Percentiles rank a stretch among this genome's conserved stretches.
phyloP scores from a whole-genome alignment of 164 flowering plant genomes.

The Taxillus chinensis region DNA sequence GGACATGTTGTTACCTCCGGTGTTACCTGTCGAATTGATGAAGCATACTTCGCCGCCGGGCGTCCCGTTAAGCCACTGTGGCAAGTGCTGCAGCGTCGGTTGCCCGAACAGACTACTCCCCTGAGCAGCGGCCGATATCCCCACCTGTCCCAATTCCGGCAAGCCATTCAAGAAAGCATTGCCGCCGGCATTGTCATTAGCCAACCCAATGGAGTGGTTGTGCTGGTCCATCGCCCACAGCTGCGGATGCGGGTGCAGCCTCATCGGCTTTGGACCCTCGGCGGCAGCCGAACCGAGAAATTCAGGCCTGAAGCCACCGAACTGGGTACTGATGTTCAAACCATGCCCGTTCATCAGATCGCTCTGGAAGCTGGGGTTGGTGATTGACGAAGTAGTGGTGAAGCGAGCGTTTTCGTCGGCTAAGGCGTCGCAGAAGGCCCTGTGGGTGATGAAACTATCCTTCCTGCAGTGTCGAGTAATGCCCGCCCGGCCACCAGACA shows the following conservation, averaged over 20 bases:
- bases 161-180: too few species aligned
- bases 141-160: too few species aligned
- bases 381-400: constrained; percentile 13
- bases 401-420: constrained; percentile 47
- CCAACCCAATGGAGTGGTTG: too few species aligned
- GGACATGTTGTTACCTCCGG: too few species aligned
- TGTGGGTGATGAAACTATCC: constrained; percentile 72
- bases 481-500: too few species aligned
- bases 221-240: too few species aligned
- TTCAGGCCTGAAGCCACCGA: constrained; percentile 10
- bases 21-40: too few species aligned
- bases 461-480: constrained; percentile 32
- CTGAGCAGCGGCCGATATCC: too few species aligned
- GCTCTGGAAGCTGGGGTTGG: constrained; percentile 14
- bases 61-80: background rate
- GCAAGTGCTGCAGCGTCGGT: background rate
- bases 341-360: constrained; percentile 6
- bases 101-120: too few species aligned
- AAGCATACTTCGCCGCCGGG: too few species aligned
- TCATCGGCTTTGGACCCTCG: constrained; percentile 23
- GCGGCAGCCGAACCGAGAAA: background rate
- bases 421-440: constrained; percentile 67
- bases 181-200: too few species aligned
- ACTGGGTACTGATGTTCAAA: constrained; percentile 6
- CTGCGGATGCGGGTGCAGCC: background rate